Conservation (phyloP, 1,284 basidiomycete species). For the Bothia castanella region DNA sequence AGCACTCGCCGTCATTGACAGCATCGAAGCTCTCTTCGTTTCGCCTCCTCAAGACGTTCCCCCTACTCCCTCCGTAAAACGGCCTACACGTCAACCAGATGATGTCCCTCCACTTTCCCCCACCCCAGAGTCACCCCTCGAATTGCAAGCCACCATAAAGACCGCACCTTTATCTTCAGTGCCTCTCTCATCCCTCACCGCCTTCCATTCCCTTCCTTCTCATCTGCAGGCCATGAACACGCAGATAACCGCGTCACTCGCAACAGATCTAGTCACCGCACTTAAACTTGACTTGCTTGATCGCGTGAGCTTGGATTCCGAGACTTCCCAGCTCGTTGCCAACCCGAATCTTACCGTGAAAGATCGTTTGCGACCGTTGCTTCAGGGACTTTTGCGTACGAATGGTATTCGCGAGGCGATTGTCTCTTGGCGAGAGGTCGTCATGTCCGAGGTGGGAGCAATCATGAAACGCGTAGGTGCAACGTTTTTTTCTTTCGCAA, state of each 20-base stretch:
- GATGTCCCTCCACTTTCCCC: slow-evolving; percentile 29
- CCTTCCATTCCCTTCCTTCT: slow-evolving; percentile 67
- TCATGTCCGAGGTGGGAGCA: slow-evolving; percentile 62
- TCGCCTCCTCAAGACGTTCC: slow-evolving; percentile 2
- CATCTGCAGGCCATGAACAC: slow-evolving; percentile 63
- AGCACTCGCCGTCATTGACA: slow-evolving; percentile 74
- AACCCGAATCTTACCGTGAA: slow-evolving; percentile 43
- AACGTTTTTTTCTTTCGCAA: slow-evolving; percentile 12
- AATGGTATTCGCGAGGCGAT: slow-evolving; percentile 69
- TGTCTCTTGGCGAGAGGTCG: slow-evolving; percentile 73
- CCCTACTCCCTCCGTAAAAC: slow-evolving; percentile 5
- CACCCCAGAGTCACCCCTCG: slow-evolving; percentile 32
- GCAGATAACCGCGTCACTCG: slow-evolving; percentile 75
- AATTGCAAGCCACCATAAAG: slow-evolving; percentile 11
- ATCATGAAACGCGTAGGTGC: slow-evolving; percentile 55
- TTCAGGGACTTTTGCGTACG: slow-evolving; percentile 75
- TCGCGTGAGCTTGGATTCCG: slow-evolving; percentile 38
- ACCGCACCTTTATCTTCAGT: slow-evolving; percentile 32
- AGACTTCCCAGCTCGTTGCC: slow-evolving; percentile 30
- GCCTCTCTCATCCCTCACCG: slow-evolving; percentile 60
- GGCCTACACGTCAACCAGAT: slow-evolving; percentile 15
- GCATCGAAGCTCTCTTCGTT: slow-evolving; percentile 68
- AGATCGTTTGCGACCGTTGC: slow-evolving; percentile 64
- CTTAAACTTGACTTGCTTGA: slow-evolving; percentile 66
- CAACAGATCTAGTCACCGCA: slow-evolving; percentile 69